phyloP scores from a whole-genome alignment of 2,329 filamentous ascomycete genomes.

The Orbilia brochopaga region DNA sequence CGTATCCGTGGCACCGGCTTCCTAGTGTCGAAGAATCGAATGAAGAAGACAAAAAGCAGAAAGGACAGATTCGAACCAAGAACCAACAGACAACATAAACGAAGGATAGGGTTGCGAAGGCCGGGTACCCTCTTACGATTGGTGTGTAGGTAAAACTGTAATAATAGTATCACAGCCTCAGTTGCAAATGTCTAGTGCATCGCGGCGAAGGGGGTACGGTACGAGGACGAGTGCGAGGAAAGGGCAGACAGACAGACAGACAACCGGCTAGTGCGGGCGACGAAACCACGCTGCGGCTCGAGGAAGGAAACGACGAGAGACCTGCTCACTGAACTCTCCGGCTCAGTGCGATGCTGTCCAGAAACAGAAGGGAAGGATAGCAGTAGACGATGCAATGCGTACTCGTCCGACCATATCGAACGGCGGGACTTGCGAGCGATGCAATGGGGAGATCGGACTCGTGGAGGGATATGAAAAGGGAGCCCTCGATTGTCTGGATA shows the following conservation, averaged over 20 bases:
- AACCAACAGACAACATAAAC: constrained; percentile 25
- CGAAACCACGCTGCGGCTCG: constrained; percentile 22
- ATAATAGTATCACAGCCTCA: constrained; percentile 43
- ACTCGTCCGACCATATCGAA: constrained; percentile 13
- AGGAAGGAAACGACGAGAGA: constrained; percentile 22
- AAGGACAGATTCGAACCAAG: neutral
- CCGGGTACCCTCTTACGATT: constrained; percentile 21
- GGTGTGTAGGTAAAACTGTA: constrained; percentile 18
- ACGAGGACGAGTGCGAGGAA: constrained; percentile 27
- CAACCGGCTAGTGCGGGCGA: constrained; percentile 5
- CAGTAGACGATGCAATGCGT: constrained; percentile 7
- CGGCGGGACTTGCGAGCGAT: neutral
- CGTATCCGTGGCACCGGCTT: neutral
- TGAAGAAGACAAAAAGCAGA: neutral
- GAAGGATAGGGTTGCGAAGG: constrained; percentile 2
- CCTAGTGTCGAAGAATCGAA: too few relatives aligned
- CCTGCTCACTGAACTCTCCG: constrained; percentile 2
- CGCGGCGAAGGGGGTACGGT: constrained; percentile 33
- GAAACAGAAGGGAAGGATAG: constrained; percentile 8
- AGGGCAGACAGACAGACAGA: too few relatives aligned
- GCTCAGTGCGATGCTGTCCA: constrained; percentile 9
- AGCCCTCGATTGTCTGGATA: constrained; percentile 21
- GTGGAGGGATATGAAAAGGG: constrained; percentile 25
- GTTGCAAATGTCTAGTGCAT: constrained; percentile 14
- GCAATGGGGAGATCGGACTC: constrained; percentile 7